Base-by-base conservation (phyloP, 768 basidiomycete species). In the Gelatoporia subvermispora region DNA sequence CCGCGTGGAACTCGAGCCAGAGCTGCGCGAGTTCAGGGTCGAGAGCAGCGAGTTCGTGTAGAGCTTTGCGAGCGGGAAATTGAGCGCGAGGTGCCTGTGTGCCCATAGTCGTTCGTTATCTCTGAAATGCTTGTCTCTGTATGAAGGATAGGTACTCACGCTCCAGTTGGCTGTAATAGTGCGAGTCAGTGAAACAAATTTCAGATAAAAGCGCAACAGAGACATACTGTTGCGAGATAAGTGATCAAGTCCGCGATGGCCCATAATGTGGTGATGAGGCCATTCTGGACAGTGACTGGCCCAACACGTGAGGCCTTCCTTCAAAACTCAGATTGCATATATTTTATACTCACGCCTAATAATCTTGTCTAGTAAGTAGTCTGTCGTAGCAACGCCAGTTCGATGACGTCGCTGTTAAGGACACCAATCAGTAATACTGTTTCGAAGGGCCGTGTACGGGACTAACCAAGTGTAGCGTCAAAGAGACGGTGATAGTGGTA, bases 11-110 rank as follows among this genome's bases (percentile, higher is more conserved):
- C 28, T 31, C 28, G 28, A 13, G 7, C 28, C n/a, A n/a, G n/a
- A 31, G 7, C 13, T 31, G 28, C 66, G 62, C 2, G 65, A 51
- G 54, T 67, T 53, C 45, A 62, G 42, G 43, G 45, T 69, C 40
- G 71, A 71, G 67, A 74, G 63, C 24, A 72, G 59, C 1, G 67
- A 67, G 58, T 71, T 73, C 18, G 69, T 68, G 54, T 71, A 71
- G 8, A 74, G 58, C 55, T 72, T 73, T 36, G 68, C 64, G 15
- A 72, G 65, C 7, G 65, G 63, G 41, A 71, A 63, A 56, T 68
- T 69, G 58, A 71, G 69, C 13, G 66, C 57, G 3, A 73, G 58
- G 53, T 73, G 67, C 34, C 70, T 72, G 49, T 7, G 3, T 21
- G n/a, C n/a, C n/a, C n/a, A n/a, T 22, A 18, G 25, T 15, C 7